A percentile compares a stretch with the other conserved stretches of the same genome.
phyloP scores from a whole-genome alignment of 306 rosid genomes.

The Ceratonia siliqua region DNA sequence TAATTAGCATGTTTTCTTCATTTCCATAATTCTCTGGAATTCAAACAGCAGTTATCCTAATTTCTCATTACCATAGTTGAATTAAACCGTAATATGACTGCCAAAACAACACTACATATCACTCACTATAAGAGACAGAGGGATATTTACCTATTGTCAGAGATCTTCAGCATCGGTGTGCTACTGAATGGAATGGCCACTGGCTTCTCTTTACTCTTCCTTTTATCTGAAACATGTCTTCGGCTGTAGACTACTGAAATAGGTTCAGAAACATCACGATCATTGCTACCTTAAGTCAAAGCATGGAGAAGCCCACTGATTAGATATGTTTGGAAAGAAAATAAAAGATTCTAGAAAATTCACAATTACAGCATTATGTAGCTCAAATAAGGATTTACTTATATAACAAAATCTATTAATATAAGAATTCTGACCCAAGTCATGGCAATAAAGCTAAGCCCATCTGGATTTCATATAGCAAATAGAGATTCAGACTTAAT shows the following conservation, averaged over 20 bases:
- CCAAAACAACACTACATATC: neutral
- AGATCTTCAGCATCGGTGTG: slow-evolving; percentile 35
- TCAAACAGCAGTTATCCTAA: neutral
- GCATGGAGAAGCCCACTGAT: neutral
- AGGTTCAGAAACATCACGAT: slow-evolving; percentile 40
- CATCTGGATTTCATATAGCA: neutral
- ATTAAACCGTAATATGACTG: neutral
- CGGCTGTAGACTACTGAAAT: slow-evolving; percentile 42
- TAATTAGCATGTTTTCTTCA: neutral
- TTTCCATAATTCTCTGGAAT: neutral
- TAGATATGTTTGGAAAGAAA: neutral
- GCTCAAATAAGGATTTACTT: neutral
- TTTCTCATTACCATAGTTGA: neutral
- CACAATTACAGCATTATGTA: neutral
- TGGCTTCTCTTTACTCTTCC: slow-evolving; percentile 44
- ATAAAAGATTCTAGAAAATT: neutral
- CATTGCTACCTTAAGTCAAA: slow-evolving; percentile 40
- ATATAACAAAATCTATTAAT: neutral
- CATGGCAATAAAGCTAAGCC: neutral
- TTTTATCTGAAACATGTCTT: slow-evolving; percentile 33
- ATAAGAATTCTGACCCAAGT: neutral
- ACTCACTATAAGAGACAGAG: neutral
- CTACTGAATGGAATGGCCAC: slow-evolving; percentile 25
- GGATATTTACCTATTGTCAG: slow-evolving; percentile 35
- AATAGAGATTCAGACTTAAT: neutral